Base-by-base conservation (phyloP, 2,329 filamentous ascomycete species). In the Myriangium duriaei region DNA sequence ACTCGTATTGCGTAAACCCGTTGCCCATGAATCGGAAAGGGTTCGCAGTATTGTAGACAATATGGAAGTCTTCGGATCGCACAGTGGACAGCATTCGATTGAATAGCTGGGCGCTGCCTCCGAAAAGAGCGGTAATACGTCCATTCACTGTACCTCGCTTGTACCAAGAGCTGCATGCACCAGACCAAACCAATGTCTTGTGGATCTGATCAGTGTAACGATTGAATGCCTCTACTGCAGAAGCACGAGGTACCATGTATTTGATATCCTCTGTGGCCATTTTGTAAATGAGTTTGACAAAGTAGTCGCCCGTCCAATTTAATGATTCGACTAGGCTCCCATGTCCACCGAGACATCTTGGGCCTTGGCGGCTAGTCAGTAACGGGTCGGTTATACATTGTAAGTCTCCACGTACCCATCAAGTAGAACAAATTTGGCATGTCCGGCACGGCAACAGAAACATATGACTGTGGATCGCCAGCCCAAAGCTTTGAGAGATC, bases 11-110 rank as follows among this genome's bases (percentile, higher is more conserved):
- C 1, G 62, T 63, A 42, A 63, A 61, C 1, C 67, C 65, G 48
- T 68, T 68, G 0, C 65, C 67, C 62, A 69, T 59, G 44, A 67
- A 67, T 16, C 58, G 43, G 45, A 63, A 69, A 10, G 56, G 51
- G 47, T 69, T 69, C 11, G 46, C 40, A 11, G 54, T 60, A 30
- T 55, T 51, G 44, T 69, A 69, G 30, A 49, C 51, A 26, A 69
- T 59, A 3, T 68, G 57, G 43, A 67, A 69, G 44, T 71, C 65
- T 46, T 71, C 66, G 1, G 55, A 55, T 4, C 67, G 53, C 11
- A 69, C 57, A 3, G 59, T 53, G 7, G 53, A 47, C 12, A 56
- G 45, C 51, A 53, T 52, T 31, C 51, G 47, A 11, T 50, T 46
- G 32, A 48, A 54, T 4, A 37, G 38, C 13, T 52, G 41, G 1